Base-by-base conservation (phyloP, 129 eudicot species). In the Tagetes erecta region DNA sequence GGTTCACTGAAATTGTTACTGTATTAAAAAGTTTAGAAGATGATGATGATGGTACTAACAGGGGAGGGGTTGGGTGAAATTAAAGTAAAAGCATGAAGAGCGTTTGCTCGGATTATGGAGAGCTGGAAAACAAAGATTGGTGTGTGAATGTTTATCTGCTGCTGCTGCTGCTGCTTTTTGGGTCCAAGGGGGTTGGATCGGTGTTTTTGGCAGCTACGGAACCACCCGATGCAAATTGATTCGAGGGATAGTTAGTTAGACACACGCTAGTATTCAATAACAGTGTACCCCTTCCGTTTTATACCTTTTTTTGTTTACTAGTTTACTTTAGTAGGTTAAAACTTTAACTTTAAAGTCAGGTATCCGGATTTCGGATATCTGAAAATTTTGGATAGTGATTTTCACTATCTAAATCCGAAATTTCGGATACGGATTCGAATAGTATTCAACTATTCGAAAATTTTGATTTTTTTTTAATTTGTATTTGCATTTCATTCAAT, bases 141-240 rank as follows among this genome's bases (percentile, higher is more conserved):
- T 38, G n/a, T 50, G 39, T 65, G 67, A 14, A 12, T 55, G 13
- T 35, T n/a, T n/a, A 4, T 34, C 13, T 6, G 44, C 2, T 50
- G 62, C 5, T 34, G 27, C 27, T 20, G 27, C 27, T 30, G 9
- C 1, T 3, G 36, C 3, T 30, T 55, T 56, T 65, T 33, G 46
- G 78, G 78, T 64, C 57, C 6, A 60, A 10, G 44, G 49, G 75
- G 76, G 60, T 60, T 78, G 82, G 82, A 78, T 78, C 82, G 82
- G 82, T 70, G 82, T 31, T 78, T 78, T 78, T 78, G 82, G 82
- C 77, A 62, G 76, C 42, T 51, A 78, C 72, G 72, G 67, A 70
- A 78, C 45, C 73, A 75, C 6, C 30, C 63, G 58, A 45, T 41
- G 79, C 77, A 59, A 59, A 59, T 12, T 12, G 72, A 35, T 59